Conservation (phyloP, 768 basidiomycete species). For the Roridomyces roridus region DNA sequence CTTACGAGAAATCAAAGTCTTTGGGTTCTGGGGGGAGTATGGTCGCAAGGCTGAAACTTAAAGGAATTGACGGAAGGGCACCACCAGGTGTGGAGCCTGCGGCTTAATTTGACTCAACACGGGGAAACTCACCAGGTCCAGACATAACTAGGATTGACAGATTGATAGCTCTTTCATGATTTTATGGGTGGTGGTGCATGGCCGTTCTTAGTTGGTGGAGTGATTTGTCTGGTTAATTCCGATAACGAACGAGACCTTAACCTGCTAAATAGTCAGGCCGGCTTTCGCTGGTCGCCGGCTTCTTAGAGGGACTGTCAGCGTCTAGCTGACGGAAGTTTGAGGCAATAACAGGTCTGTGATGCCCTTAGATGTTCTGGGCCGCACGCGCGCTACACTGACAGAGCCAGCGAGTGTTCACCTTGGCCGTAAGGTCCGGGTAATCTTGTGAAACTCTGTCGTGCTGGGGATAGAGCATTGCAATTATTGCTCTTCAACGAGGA, state of each 20-base stretch:
- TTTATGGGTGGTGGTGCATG: constrained; percentile 90
- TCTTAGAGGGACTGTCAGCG: too few relatives aligned
- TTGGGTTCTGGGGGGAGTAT: constrained; percentile 86
- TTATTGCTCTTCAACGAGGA: too few relatives aligned
- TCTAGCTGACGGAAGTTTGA: too few relatives aligned
- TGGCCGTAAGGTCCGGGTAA: too few relatives aligned
- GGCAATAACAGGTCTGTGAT: too few relatives aligned
- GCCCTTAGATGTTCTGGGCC: too few relatives aligned
- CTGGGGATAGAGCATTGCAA: too few relatives aligned
- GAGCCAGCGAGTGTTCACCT: too few relatives aligned
- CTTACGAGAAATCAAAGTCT: constrained; percentile 90
- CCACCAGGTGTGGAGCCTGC: constrained; percentile 72
- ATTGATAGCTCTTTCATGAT: constrained; percentile 87
- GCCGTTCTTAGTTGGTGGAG: constrained; percentile 91
- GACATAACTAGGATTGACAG: constrained; percentile 81
- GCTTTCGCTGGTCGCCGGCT: constrained; percentile 77
- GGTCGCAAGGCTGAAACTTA: constrained; percentile 72
- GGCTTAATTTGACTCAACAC: too few relatives aligned
- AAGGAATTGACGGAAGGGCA: constrained; percentile 71
- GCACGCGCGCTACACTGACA: too few relatives aligned
- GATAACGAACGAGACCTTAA: constrained; percentile 94
- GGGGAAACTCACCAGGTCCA: too few relatives aligned
- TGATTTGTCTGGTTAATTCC: constrained; percentile 98
- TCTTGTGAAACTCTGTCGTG: too few relatives aligned
- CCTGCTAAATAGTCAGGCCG: constrained; percentile 89